Evolutionary conservation across 768 basidiomycete species (phyloP).

Genomic region (Nidularia pulvinata): DNA sequence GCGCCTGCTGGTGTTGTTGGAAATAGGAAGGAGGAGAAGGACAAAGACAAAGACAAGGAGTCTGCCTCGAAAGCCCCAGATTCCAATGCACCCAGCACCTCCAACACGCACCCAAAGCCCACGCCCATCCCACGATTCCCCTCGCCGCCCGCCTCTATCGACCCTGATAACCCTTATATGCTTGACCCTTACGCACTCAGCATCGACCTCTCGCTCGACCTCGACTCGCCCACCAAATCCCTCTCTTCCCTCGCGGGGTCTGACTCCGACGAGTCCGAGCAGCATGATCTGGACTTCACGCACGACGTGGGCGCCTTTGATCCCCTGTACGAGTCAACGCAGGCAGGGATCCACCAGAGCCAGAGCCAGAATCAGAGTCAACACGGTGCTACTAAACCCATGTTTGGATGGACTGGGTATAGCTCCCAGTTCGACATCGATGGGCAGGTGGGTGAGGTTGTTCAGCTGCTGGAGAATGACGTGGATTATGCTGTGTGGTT

Average conservation of each 20-base stretch:
- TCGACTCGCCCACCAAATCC: constrained; percentile 26
- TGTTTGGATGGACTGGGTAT: constrained; percentile 36
- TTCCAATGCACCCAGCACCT: constrained; percentile 31
- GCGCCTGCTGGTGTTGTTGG: no score
- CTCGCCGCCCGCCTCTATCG: not conserved
- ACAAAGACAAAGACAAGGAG: constrained; percentile 21
- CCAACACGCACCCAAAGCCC: constrained; percentile 6
- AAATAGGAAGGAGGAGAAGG: no score
- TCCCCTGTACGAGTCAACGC: constrained; percentile 31
- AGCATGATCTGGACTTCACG: constrained; percentile 7
- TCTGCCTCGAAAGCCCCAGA: constrained; percentile 19
- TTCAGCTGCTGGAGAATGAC: constrained; percentile 55
- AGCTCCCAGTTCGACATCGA: constrained; percentile 63
- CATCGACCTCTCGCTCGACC: constrained; percentile 5
- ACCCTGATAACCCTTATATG: constrained; percentile 5
- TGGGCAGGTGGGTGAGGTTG: constrained; percentile 49
- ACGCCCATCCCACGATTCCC: not conserved
- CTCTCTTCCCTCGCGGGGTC: constrained; percentile 31
- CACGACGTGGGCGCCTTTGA: no score
- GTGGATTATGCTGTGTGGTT: constrained; percentile 58
- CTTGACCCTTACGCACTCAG: constrained; percentile 7
- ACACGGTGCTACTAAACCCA: not conserved
- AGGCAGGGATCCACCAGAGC: constrained; percentile 8
- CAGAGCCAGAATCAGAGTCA: constrained; percentile 26
- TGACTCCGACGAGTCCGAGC: constrained; percentile 14